Evolutionary conservation across 495 filamentous ascomycete genomes (phyloP).

Genomic region (Barbatosphaeria neglecta): DNA sequence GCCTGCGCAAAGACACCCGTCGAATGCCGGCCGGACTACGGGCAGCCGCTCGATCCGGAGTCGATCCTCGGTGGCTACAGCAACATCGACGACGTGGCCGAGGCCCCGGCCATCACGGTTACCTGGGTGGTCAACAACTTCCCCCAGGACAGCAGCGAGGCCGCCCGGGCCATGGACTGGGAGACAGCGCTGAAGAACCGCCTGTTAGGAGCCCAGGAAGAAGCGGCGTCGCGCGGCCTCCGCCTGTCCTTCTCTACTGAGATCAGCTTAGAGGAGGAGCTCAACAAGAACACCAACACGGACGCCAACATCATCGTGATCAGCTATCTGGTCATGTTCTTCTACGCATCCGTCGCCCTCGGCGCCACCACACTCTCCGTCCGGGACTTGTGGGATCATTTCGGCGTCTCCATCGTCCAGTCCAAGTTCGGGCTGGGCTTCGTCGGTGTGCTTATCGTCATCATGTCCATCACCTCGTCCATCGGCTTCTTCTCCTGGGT

Average conservation of each 20-base stretch:
- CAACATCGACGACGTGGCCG: constrained; percentile 51
- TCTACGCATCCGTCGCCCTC: constrained; percentile 86
- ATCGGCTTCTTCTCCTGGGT: constrained; percentile 85
- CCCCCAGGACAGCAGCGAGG: constrained; percentile 54
- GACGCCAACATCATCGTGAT: constrained; percentile 95
- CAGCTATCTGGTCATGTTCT: constrained; percentile 97
- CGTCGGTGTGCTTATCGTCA: constrained; percentile 82
- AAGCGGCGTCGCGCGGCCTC: constrained; percentile 66
- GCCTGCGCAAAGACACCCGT: constrained; percentile 68
- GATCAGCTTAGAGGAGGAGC: constrained; percentile 81
- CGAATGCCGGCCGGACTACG: constrained; percentile 74
- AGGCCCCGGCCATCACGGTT: constrained; percentile 67
- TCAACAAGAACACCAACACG: constrained; percentile 94
- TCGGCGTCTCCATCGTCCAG: constrained; percentile 73
- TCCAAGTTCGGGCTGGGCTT: constrained; percentile 92
- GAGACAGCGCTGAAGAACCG: constrained; percentile 62
- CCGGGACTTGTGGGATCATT: constrained; percentile 63
- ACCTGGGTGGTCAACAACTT: constrained; percentile 97
- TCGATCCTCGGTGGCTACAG: constrained; percentile 78
- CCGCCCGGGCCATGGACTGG: constrained; percentile 75
- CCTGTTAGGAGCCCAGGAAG: constrained; percentile 62
- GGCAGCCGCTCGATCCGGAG: constrained; percentile 71
- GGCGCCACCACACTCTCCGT: constrained; percentile 75
- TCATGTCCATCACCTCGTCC: constrained; percentile 94
- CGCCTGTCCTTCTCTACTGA: constrained; percentile 90